Evolutionary conservation across 768 basidiomycete genomes (phyloP), one percentile per base, ranked within the genome.

Genomic region (Lactarius akahatsu): DNA sequence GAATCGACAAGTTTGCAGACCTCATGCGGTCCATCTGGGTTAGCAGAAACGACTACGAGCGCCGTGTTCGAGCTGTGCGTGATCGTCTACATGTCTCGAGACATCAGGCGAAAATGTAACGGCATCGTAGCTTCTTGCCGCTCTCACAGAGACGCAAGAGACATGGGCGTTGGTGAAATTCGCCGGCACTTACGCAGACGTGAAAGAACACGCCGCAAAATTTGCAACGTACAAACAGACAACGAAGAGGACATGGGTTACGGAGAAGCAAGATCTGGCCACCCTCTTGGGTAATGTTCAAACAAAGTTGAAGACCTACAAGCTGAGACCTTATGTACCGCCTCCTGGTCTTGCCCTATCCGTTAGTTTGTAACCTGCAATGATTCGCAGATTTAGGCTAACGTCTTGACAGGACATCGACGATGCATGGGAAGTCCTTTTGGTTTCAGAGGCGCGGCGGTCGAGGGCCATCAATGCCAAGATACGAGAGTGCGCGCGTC

Each of bases 1-100:
- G 96, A 11, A 92, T 98, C 0, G 94, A 94, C 75, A 96, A 96
- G 74, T 98, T 98, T 73, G 94, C 94, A 0, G 94, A 97, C 70
- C 84, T 96, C 61, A 94, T 97, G 90, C 92, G 91, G 72, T 92
- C 91, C 3, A 88, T 95, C 11, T 95, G 95, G 94, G 74, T 86
- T 2, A 88, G 87, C 58, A 83, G 85, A 69, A 96, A 95, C 72
- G 96, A 98, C 75, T 99, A 98, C 73, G 96, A 98, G 74, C 85
- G 90, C 23, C 90, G 96, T 40, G 88, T 90, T 60, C 82, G 84
- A 58, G 79, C 85, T 47, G 92, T 94, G 72, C 47, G 83, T 75
- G 13, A 58, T 62, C 32, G 16, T 30, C 23, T 66, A 38, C 58
- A 16, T 34, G 23, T 28, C 20, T 3, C 4, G 28, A 59, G 10